These are phyloP conservation scores for Arthrobotrys megalospora DNA, from an alignment of 2,329 filamentous ascomycete species.

Conservation along the genomic window DNA sequence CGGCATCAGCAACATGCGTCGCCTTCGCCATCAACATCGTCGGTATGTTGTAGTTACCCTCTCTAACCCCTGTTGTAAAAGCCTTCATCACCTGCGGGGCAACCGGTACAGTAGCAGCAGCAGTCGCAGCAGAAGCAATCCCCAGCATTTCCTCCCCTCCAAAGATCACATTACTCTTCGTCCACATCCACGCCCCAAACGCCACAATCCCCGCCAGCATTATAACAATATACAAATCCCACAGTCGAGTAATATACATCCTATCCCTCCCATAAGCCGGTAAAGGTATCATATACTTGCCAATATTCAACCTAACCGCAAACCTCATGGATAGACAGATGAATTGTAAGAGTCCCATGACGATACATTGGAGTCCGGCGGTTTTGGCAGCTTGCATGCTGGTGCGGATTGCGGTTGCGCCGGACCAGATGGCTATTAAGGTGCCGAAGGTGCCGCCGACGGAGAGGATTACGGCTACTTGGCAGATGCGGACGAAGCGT, in stretches of 20 bases:
- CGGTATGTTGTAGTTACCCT: background rate
- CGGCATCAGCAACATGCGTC: background rate
- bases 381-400: slow-evolving; percentile 41
- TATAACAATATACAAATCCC: slow-evolving; percentile 28
- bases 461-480: slow-evolving; percentile 31
- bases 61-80: too few species aligned
- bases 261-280: slow-evolving; percentile 34
- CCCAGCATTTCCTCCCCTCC: background rate
- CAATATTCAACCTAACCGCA: background rate
- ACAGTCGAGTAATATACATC: slow-evolving; percentile 21
- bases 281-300: background rate
- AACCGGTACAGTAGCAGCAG: background rate
- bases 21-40: background rate
- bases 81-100: background rate
- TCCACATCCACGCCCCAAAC: slow-evolving; percentile 57
- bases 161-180: slow-evolving; percentile 31
- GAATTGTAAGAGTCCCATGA: slow-evolving; percentile 42
- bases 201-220: slow-evolving; percentile 30
- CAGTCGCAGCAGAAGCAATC: background rate
- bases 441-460: slow-evolving; percentile 35
- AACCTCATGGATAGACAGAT: background rate
- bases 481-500: slow-evolving; percentile 33
- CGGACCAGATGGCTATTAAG: slow-evolving; percentile 50
- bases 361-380: slow-evolving; percentile 40
- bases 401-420: slow-evolving; percentile 12